These are phyloP conservation scores for Violaceomyces palustris DNA, from an alignment of 1,284 basidiomycete genomes.

Conservation along the genomic window DNA sequence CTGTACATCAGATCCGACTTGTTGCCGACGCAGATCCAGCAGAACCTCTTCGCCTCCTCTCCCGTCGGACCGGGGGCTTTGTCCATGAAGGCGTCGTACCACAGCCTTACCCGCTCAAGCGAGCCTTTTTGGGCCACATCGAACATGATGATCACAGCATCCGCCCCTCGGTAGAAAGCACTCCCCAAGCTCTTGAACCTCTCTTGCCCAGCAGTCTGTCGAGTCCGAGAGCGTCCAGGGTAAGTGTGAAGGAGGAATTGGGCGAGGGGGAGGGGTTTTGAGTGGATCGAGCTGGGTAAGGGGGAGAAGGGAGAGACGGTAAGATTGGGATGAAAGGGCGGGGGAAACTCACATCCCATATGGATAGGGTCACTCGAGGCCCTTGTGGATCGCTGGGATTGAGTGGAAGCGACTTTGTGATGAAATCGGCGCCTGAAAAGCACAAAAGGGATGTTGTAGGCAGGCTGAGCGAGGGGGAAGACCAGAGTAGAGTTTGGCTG, in stretches of 20 bases:
- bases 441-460: too few relatives aligned
- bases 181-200: slow-evolving; percentile 44
- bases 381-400: slow-evolving; percentile 9
- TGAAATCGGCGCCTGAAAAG: slow-evolving; percentile 46
- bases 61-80: slow-evolving; percentile 22
- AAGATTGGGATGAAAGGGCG: neutral
- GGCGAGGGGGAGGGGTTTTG: too few relatives aligned
- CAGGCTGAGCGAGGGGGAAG: too few relatives aligned
- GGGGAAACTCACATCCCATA: slow-evolving; percentile 17
- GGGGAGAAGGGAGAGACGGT: neutral
- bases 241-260: neutral
- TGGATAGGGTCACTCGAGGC: slow-evolving; percentile 20
- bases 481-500: too few relatives aligned
- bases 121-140: slow-evolving; percentile 13
- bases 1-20: slow-evolving; percentile 31
- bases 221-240: slow-evolving; percentile 1
- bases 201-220: slow-evolving; percentile 43
- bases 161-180: slow-evolving; percentile 46
- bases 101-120: slow-evolving; percentile 9
- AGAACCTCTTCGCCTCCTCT: slow-evolving; percentile 30
- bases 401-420: slow-evolving; percentile 27
- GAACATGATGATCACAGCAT: slow-evolving; percentile 39
- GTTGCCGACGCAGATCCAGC: slow-evolving; percentile 41
- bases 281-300: neutral
- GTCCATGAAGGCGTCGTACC: slow-evolving; percentile 36